A percentile compares a stretch with the other conserved stretches of the same genome.
phyloP scores from a whole-genome alignment of 306 rosid species.

The Benincasa hispida region DNA sequence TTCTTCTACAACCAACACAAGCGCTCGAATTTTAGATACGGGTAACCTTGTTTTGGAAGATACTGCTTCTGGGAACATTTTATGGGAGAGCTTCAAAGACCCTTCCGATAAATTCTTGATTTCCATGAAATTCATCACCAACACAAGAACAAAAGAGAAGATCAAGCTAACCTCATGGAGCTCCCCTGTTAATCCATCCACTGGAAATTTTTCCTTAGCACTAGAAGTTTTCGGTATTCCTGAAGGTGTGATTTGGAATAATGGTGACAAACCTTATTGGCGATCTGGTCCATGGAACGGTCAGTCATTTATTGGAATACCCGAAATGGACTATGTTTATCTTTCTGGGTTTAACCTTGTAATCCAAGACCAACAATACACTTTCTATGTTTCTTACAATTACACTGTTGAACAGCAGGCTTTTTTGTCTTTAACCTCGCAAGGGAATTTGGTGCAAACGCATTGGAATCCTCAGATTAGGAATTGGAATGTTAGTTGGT shows the following conservation, averaged over 20 bases:
- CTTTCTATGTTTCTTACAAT: not conserved
- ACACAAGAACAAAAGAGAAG: constrained; percentile 3
- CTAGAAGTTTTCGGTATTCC: not conserved
- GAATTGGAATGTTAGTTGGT: not conserved
- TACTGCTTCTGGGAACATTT: not conserved
- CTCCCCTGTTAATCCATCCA: not conserved
- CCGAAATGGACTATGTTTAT: not conserved
- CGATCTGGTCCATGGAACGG: constrained; percentile 3
- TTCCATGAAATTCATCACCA: constrained; percentile 1
- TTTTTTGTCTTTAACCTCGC: not conserved
- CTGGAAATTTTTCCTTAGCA: not conserved
- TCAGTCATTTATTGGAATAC: not conserved
- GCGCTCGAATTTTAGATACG: constrained; percentile 1
- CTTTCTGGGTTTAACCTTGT: not conserved
- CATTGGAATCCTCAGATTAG: not conserved
- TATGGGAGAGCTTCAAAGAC: constrained; percentile 30
- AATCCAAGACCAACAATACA: not conserved
- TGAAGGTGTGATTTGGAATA: not conserved
- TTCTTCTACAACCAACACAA: not conserved
- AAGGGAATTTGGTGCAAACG: not conserved
- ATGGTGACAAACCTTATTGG: not conserved
- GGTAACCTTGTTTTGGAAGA: constrained; percentile 32
- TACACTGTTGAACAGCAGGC: not conserved
- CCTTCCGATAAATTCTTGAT: constrained; percentile 9
- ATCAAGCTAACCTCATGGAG: not conserved